Percentiles rank a stretch among this genome's conserved stretches.
Conservation (phyloP, 371 early-diverging fungal genomes). For the Mortierella sp. region DNA sequence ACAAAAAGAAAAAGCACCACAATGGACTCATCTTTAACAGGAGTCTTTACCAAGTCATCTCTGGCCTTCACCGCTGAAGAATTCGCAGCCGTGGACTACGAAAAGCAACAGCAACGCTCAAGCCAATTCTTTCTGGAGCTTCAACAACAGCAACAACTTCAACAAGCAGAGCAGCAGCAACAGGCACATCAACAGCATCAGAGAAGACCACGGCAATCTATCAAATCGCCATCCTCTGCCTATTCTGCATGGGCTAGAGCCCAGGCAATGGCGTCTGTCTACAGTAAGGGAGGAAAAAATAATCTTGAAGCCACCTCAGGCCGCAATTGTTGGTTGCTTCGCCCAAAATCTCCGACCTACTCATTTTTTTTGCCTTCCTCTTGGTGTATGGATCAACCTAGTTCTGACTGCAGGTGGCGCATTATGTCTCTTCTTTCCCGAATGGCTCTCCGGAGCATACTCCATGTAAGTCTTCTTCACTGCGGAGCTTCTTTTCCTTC, state of each 20-base stretch:
- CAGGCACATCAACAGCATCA: constrained; percentile 1
- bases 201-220: constrained; percentile 1
- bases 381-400: background rate
- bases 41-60: background rate
- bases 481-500: no score
- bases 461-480: constrained; percentile 28
- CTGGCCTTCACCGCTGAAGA: background rate
- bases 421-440: constrained; percentile 28
- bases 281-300: constrained; percentile 17
- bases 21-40: constrained; percentile 1
- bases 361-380: background rate
- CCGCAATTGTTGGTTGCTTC: constrained; percentile 1
- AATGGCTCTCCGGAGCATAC: constrained; percentile 35
- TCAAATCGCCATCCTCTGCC: constrained; percentile 22
- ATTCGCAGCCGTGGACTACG: background rate
- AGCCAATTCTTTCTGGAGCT: constrained; percentile 10
- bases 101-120: constrained; percentile 2
- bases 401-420: constrained; percentile 31
- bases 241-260: constrained; percentile 42
- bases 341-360: constrained; percentile 21
- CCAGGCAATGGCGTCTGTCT: constrained; percentile 41
- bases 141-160: constrained; percentile 20
- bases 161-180: constrained; percentile 19
- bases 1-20: no score
- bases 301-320: background rate